Evolutionary conservation across 179 eudicot genomes (phyloP).

Genomic region (Silene vulgaris): DNA sequence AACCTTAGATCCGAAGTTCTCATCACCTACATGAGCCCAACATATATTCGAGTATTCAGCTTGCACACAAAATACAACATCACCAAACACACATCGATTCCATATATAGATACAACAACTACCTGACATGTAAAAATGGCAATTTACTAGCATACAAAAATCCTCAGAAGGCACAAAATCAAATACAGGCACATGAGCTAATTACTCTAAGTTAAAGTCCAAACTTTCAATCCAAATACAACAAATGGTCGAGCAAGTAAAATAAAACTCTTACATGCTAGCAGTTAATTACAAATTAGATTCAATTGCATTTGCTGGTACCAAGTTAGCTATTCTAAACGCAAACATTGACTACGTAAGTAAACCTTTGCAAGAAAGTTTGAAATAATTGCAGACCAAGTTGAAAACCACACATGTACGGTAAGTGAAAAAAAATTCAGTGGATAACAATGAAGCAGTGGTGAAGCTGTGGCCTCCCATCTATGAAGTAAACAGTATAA

Average conservation of each 20-base stretch:
- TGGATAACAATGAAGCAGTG: not conserved
- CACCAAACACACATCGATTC: too few species aligned
- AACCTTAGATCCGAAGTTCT: too few species aligned
- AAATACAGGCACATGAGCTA: not conserved
- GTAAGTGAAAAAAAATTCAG: not conserved
- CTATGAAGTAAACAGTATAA: too few species aligned
- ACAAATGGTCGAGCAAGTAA: too few species aligned
- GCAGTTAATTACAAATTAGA: not conserved
- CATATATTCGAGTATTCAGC: too few species aligned
- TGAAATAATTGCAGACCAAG: not conserved
- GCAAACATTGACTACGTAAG: not conserved
- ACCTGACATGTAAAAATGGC: not conserved
- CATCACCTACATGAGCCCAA: too few species aligned
- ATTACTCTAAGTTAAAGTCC: not conserved
- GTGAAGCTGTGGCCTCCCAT: not conserved
- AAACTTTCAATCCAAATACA: conserved; percentile 6
- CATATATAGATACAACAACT: too few species aligned
- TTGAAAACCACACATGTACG: not conserved
- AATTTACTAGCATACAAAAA: not conserved
- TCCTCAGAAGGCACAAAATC: not conserved
- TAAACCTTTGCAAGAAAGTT: not conserved
- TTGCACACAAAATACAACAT: too few species aligned
- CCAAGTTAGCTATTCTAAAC: not conserved
- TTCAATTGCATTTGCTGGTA: not conserved
- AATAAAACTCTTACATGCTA: too few species aligned